Evolutionary conservation across 768 basidiomycete species (phyloP).

Genomic region (Cystofilobasidium macerans): DNA sequence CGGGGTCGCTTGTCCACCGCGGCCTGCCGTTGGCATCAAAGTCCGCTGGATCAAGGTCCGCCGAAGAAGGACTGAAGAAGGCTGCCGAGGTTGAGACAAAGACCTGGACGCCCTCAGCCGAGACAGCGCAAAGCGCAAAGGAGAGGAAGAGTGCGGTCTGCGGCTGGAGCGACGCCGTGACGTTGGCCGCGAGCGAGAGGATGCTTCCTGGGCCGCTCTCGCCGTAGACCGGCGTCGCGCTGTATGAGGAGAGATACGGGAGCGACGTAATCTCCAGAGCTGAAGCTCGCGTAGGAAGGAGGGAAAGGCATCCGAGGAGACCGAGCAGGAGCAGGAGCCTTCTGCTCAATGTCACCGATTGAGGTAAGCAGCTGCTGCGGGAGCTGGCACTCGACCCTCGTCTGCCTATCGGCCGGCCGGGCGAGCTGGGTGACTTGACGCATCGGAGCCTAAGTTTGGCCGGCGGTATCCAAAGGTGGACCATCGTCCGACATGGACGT

Average conservation of each 20-base stretch:
- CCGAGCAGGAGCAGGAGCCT: no score
- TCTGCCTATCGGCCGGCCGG: no score
- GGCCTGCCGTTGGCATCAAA: neutral
- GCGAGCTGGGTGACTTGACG: no score
- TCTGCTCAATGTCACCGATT: no score
- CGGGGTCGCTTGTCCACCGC: neutral
- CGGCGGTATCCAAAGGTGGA: no score
- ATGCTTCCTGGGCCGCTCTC: neutral
- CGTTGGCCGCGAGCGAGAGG: conserved; percentile 5
- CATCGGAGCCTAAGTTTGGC: no score
- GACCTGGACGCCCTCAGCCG: neutral
- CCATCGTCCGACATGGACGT: no score
- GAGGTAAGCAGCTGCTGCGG: no score
- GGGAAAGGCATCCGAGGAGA: no score
- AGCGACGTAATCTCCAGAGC: no score
- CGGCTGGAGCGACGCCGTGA: neutral
- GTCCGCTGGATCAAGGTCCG: neutral
- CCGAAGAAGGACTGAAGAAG: neutral
- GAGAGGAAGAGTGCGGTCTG: conserved; percentile 4
- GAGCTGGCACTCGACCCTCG: no score
- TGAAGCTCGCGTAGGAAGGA: no score
- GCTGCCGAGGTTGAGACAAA: conserved; percentile 11
- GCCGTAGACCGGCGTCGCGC: neutral
- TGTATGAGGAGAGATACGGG: neutral
- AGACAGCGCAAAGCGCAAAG: conserved; percentile 13